Conservation (phyloP, 805 yeast genomes). For the Torulaspora maleeae region DNA sequence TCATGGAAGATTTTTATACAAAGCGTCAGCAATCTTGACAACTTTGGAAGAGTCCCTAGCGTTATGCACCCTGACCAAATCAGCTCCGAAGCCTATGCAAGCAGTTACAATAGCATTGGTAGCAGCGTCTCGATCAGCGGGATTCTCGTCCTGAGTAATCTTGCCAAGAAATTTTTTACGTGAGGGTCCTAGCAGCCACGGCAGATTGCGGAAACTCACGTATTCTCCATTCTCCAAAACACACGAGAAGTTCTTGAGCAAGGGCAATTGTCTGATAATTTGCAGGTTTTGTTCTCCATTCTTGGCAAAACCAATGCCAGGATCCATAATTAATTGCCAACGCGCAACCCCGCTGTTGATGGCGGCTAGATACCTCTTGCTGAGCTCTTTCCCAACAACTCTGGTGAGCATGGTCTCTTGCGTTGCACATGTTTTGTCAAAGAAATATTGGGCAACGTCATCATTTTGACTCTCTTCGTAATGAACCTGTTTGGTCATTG, state of each 20-base stretch:
- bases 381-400: constrained; percentile 63
- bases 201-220: constrained; percentile 40
- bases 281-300: constrained; percentile 62
- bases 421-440: constrained; percentile 15
- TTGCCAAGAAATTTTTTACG: constrained; percentile 83
- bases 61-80: constrained; percentile 87
- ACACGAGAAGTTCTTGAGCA: constrained; percentile 46
- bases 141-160: constrained; percentile 51
- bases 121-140: constrained; percentile 65
- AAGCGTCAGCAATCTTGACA: constrained; percentile 64
- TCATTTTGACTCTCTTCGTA: constrained; percentile 41
- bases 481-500: constrained; percentile 58
- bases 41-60: constrained; percentile 55
- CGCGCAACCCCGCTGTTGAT: constrained; percentile 59
- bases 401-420: constrained; percentile 41
- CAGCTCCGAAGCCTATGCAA: constrained; percentile 66
- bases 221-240: constrained; percentile 21
- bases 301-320: constrained; percentile 97
- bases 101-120: constrained; percentile 74
- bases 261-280: constrained; percentile 49
- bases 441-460: constrained; percentile 18
- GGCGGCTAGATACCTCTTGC: constrained; percentile 52
- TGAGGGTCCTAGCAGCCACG: constrained; percentile 81
- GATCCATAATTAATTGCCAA: constrained; percentile 92
- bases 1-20: constrained; percentile 16